These are phyloP conservation scores for Eustoma russellianum DNA, from an alignment of 257 asterid species.

Conservation along the genomic window DNA sequence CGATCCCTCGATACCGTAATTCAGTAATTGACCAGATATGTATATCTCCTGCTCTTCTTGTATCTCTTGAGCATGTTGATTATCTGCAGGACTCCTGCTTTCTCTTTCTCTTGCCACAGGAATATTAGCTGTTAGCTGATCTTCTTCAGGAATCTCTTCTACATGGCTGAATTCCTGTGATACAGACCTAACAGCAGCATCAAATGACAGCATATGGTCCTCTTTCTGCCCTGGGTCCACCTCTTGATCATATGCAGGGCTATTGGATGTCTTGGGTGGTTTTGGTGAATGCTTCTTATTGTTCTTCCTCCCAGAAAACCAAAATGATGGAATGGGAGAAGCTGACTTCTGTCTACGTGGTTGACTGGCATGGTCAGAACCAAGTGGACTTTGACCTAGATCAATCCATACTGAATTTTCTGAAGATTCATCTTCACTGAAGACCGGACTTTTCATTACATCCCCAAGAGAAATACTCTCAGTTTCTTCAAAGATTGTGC, in stretches of 20 bases:
- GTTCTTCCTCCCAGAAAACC: conserved; percentile 70
- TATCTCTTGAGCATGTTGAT: conserved; percentile 39
- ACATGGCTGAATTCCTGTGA: conserved; percentile 74
- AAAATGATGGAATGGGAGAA: conserved; percentile 77
- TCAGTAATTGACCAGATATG: conserved; percentile 18
- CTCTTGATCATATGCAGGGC: conserved; percentile 63
- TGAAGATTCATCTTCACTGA: conserved; percentile 94
- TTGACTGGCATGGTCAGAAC: conserved; percentile 55
- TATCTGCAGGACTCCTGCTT: conserved; percentile 17
- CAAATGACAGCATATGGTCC: conserved; percentile 64
- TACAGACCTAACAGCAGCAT: conserved; percentile 81
- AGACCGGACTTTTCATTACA: conserved; percentile 90
- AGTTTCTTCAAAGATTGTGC: conserved; percentile 90
- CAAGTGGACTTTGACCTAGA: conserved; percentile 87
- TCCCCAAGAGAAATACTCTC: conserved; percentile 92
- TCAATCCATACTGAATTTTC: conserved; percentile 98
- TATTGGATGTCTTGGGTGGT: conserved; percentile 43
- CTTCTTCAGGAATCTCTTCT: conserved; percentile 54
- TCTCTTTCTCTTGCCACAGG: conserved; percentile 24
- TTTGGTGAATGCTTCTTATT: conserved; percentile 59
- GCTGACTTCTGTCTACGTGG: conserved; percentile 42
- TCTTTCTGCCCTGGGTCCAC: conserved; percentile 34
- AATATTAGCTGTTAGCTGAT: conserved; percentile 28
- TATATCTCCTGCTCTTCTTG: conserved; percentile 51
- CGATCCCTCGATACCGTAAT: conserved; percentile 19